Conservation (phyloP, 164 flowering plant species). For the Aristolochia fimbriata region DNA sequence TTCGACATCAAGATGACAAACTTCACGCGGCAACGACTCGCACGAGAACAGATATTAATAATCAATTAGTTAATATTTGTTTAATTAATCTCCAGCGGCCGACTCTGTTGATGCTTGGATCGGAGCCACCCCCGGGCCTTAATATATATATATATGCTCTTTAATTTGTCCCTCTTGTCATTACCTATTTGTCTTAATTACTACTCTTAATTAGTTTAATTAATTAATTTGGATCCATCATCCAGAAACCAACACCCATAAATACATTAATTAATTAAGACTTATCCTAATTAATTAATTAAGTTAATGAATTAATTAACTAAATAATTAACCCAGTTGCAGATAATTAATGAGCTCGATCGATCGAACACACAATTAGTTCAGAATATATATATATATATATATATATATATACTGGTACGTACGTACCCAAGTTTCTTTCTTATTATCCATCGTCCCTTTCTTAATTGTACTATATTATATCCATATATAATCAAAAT, state of each 20-base stretch:
- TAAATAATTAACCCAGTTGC: too few relatives aligned
- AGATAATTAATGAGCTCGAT: background rate
- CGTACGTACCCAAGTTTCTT: constrained; percentile 2
- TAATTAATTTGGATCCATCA: too few relatives aligned
- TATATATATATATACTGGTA: background rate
- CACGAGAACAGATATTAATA: background rate
- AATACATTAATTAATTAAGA: too few relatives aligned
- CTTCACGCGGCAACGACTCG: constrained; percentile 8
- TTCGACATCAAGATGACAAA: constrained; percentile 14
- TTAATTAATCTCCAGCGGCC: too few relatives aligned
- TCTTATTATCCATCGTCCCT: constrained; percentile 1
- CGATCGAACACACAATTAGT: too few relatives aligned
- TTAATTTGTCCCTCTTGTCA: constrained; percentile 1
- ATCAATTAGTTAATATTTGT: too few relatives aligned
- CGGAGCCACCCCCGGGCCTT: too few relatives aligned
- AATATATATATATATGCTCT: too few relatives aligned
- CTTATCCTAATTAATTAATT: too few relatives aligned
- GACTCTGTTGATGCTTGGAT: constrained; percentile 1
- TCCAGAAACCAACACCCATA: background rate
- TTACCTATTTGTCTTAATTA: constrained; percentile 1
- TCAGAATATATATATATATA: too few relatives aligned
- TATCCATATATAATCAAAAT: background rate
- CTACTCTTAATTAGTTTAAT: too few relatives aligned
- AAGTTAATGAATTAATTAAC: too few relatives aligned
- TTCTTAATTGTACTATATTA: background rate